A percentile compares a stretch with the other conserved stretches of the same genome.
Evolutionary conservation across 306 rosid genomes (phyloP).

Genomic region (Medicago truncatula): DNA sequence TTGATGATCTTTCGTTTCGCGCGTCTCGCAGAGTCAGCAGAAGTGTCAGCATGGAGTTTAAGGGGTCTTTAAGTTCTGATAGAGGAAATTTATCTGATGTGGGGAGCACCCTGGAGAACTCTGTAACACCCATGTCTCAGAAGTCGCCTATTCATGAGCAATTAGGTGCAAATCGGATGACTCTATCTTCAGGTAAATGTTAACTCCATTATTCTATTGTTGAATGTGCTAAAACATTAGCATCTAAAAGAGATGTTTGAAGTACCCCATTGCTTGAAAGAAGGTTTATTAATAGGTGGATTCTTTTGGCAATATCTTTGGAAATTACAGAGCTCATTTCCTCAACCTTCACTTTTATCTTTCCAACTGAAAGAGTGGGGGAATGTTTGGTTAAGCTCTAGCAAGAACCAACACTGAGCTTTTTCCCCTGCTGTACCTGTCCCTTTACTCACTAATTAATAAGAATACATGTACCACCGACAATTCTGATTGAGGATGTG

Average conservation of each 20-base stretch:
- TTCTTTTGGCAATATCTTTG: slow-evolving; percentile 21
- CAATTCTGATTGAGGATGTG: no score
- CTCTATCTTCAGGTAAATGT: slow-evolving; percentile 63
- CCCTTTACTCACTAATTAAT: neutral
- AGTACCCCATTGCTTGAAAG: slow-evolving; percentile 18
- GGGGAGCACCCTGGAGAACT: slow-evolving; percentile 62
- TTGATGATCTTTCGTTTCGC: slow-evolving; percentile 53
- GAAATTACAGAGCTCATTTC: neutral
- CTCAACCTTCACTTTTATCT: slow-evolving; percentile 31
- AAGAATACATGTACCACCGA: neutral
- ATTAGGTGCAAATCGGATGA: slow-evolving; percentile 49
- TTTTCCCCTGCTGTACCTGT: neutral
- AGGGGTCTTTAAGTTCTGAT: slow-evolving; percentile 63
- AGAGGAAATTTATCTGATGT: slow-evolving; percentile 64
- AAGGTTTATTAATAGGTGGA: slow-evolving; percentile 9
- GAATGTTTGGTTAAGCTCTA: neutral
- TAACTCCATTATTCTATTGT: slow-evolving; percentile 5
- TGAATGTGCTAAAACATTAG: slow-evolving; percentile 26
- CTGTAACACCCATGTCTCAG: slow-evolving; percentile 56
- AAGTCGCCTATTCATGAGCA: slow-evolving; percentile 61
- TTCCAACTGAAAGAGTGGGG: neutral
- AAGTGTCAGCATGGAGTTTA: slow-evolving; percentile 70
- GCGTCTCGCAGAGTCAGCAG: slow-evolving; percentile 51
- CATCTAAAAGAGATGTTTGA: neutral
- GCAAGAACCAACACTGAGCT: neutral